Percentiles rank a stretch among this genome's conserved stretches.
These are phyloP conservation scores for Monosporascus ibericus DNA, from an alignment of 2,329 filamentous ascomycete species.

Conservation along the genomic window DNA sequence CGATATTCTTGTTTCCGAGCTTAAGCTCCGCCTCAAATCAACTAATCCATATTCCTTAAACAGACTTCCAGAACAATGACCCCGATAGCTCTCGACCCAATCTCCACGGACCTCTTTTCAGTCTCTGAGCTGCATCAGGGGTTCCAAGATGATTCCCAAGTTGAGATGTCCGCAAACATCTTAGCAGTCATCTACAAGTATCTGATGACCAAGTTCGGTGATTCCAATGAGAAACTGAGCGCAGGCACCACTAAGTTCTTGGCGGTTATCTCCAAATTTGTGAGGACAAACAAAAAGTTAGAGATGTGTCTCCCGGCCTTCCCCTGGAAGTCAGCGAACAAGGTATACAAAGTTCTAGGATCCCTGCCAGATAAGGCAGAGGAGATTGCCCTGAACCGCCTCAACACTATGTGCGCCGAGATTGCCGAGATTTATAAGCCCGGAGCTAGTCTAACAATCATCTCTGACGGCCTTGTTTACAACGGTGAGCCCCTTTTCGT, in stretches of 20 bases:
- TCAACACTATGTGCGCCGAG: slow-evolving; percentile 40
- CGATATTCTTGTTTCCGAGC: too few species aligned
- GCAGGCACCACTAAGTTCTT: background rate
- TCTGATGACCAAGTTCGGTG: background rate
- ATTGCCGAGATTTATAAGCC: slow-evolving; percentile 38
- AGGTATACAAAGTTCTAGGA: slow-evolving; percentile 44
- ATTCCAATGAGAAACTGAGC: background rate
- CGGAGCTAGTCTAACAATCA: slow-evolving; percentile 41
- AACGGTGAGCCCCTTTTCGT: slow-evolving; percentile 32
- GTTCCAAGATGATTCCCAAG: background rate
- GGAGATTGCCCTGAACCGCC: slow-evolving; percentile 40
- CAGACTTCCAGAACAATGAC: background rate
- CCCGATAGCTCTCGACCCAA: background rate
- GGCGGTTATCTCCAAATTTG: background rate
- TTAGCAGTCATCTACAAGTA: background rate
- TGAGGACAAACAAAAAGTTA: background rate
- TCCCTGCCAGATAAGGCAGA: slow-evolving; percentile 46
- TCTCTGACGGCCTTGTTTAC: slow-evolving; percentile 48
- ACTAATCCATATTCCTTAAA: too few species aligned
- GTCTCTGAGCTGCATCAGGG: background rate
- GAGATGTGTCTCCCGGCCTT: slow-evolving; percentile 41
- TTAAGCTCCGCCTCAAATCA: too few species aligned
- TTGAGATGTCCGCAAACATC: background rate
- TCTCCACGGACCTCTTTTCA: background rate
- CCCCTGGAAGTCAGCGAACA: slow-evolving; percentile 54